These are phyloP conservation scores for Pestalotiopsis fici DNA, from an alignment of 2,329 filamentous ascomycete genomes.

Conservation along the genomic window DNA sequence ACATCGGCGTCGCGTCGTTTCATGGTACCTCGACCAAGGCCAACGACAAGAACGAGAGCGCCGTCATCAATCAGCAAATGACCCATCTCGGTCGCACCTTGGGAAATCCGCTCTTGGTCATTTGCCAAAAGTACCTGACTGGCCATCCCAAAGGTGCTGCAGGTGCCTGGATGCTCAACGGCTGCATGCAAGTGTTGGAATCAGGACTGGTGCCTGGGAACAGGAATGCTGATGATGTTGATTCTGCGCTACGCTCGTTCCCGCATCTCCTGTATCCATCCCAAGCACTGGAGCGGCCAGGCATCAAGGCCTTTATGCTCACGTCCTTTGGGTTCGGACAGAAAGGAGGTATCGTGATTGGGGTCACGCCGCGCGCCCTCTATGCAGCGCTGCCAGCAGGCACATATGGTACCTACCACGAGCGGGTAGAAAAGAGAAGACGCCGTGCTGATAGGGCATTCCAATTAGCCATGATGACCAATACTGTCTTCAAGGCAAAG, in stretches of 20 bases:
- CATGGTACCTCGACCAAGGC: slow-evolving; percentile 39
- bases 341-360: no score
- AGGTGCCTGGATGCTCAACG: slow-evolving; percentile 99
- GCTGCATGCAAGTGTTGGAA: slow-evolving; percentile 92
- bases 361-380: no score
- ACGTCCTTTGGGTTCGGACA: slow-evolving; percentile 46
- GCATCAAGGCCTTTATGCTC: slow-evolving; percentile 17
- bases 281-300: not conserved
- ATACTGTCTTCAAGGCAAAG: no score
- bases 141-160: slow-evolving; percentile 39
- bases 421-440: no score
- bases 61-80: slow-evolving; percentile 35
- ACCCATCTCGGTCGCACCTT: slow-evolving; percentile 30
- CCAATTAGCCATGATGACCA: no score
- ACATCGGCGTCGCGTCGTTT: slow-evolving; percentile 35
- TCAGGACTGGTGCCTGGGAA: slow-evolving; percentile 93
- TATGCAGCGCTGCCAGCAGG: no score
- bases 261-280: not conserved
- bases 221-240: slow-evolving; percentile 93
- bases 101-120: slow-evolving; percentile 33
- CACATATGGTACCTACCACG: no score
- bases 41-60: slow-evolving; percentile 39
- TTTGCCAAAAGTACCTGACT: slow-evolving; percentile 37
- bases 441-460: no score
- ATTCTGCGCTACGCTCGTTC: slow-evolving; percentile 16